phyloP scores from a whole-genome alignment of 768 basidiomycete species.

The Thelephora ganbajun region DNA sequence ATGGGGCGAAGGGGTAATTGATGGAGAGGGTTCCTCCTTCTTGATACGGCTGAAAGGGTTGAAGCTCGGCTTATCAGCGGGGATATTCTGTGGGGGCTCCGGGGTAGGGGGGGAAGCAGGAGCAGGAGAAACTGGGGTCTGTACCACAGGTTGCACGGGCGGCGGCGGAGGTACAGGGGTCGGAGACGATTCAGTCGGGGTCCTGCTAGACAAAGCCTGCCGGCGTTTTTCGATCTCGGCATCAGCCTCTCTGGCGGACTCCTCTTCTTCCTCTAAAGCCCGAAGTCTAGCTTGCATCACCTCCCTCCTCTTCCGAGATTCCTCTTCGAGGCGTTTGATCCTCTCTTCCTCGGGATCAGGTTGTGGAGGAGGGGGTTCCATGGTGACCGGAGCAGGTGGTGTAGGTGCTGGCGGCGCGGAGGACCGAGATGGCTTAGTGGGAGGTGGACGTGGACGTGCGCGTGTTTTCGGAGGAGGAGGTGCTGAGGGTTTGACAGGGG shows the following conservation, averaged over 20 bases:
- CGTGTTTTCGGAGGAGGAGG: constrained; percentile 14
- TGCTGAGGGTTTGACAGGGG: constrained; percentile 25
- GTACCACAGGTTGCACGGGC: constrained; percentile 9
- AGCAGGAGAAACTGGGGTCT: constrained; percentile 15
- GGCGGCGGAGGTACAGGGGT: constrained; percentile 17
- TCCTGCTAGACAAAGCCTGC: constrained; percentile 5
- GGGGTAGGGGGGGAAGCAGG: constrained; percentile 21
- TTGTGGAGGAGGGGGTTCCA: constrained; percentile 26
- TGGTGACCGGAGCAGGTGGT: constrained; percentile 23
- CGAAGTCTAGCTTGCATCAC: constrained; percentile 59
- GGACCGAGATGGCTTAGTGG: constrained; percentile 2
- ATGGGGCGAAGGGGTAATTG: constrained; percentile 21
- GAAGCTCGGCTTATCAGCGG: constrained; percentile 40
- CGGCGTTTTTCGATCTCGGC: constrained; percentile 23
- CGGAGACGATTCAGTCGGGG: constrained; percentile 3
- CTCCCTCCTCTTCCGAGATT: constrained; percentile 56
- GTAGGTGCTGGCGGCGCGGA: constrained; percentile 22
- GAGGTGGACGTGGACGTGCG: constrained; percentile 20
- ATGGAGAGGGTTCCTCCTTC: constrained; percentile 27
- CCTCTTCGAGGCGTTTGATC: constrained; percentile 55
- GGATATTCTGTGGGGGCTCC: constrained; percentile 15
- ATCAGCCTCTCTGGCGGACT: constrained; percentile 30
- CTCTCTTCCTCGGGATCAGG: constrained; percentile 70
- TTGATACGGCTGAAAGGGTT: constrained; percentile 74
- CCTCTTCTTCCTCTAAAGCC: constrained; percentile 52